Evolutionary conservation across 1,284 basidiomycete genomes (phyloP).

Genomic region (Ustilago lituana): DNA sequence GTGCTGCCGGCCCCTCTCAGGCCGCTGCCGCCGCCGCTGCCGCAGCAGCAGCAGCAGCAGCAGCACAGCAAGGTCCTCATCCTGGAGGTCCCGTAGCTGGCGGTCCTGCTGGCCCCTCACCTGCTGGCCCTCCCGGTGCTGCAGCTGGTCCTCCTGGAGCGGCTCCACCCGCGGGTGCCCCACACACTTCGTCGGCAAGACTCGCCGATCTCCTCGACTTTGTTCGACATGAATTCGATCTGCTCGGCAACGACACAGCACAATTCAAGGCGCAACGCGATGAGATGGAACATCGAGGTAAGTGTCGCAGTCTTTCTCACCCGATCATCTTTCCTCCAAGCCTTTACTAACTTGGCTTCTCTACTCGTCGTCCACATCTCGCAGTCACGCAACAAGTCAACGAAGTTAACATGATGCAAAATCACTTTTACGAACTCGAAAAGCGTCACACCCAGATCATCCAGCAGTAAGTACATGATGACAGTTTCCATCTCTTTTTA

Average conservation of each 20-base stretch:
- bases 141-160: slow-evolving; percentile 41
- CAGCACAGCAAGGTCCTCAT: slow-evolving; percentile 37
- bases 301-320: slow-evolving; percentile 54
- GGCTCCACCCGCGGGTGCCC: slow-evolving; percentile 36
- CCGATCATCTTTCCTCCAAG: too few relatives aligned
- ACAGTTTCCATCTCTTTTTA: background rate
- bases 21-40: slow-evolving; percentile 40
- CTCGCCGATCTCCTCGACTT: slow-evolving; percentile 83
- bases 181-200: slow-evolving; percentile 66
- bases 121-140: slow-evolving; percentile 33
- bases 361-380: background rate
- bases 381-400: slow-evolving; percentile 55
- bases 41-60: slow-evolving; percentile 39
- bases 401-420: slow-evolving; percentile 62
- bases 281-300: slow-evolving; percentile 88
- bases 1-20: slow-evolving; percentile 40
- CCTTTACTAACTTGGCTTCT: too few relatives aligned
- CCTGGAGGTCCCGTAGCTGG: slow-evolving; percentile 40
- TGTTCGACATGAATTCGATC: slow-evolving; percentile 86
- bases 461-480: slow-evolving; percentile 70
- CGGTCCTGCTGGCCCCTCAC: slow-evolving; percentile 35
- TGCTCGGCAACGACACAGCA: slow-evolving; percentile 76
- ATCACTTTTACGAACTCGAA: slow-evolving; percentile 81
- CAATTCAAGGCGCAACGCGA: slow-evolving; percentile 81
- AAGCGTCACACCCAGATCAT: slow-evolving; percentile 77